These are phyloP conservation scores for Didymella pomorum DNA, from an alignment of 2,329 filamentous ascomycete species.

Conservation along the genomic window DNA sequence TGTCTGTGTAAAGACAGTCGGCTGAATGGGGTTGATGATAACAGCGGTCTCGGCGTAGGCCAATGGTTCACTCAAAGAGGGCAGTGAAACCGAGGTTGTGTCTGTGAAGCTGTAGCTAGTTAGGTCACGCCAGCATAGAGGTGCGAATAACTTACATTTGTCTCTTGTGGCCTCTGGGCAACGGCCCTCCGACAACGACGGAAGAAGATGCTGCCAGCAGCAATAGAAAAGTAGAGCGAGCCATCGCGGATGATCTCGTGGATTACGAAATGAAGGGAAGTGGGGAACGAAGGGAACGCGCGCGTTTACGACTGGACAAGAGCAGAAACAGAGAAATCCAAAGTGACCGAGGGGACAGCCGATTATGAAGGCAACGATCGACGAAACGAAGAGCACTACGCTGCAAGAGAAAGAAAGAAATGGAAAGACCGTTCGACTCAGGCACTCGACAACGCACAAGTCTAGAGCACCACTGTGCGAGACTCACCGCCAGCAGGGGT, in stretches of 20 bases:
- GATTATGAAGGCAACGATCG: constrained; percentile 48
- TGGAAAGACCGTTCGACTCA: constrained; percentile 33
- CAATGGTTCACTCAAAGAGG: constrained; percentile 18
- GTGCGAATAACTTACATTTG: constrained; percentile 36
- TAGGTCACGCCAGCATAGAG: not conserved
- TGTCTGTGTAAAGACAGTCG: constrained; percentile 37
- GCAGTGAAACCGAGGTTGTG: constrained; percentile 24
- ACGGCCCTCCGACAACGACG: constrained; percentile 43
- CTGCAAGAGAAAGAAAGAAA: constrained; percentile 35
- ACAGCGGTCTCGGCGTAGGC: constrained; percentile 46
- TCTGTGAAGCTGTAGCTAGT: constrained; percentile 36
- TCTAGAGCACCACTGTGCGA: constrained; percentile 33
- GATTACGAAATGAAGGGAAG: constrained; percentile 31
- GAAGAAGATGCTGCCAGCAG: constrained; percentile 51
- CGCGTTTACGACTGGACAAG: constrained; percentile 32
- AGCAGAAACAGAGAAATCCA: constrained; percentile 32
- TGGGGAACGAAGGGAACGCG: constrained; percentile 25
- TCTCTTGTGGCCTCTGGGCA: constrained; percentile 40
- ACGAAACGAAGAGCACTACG: constrained; percentile 32
- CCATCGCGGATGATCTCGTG: constrained; percentile 36
- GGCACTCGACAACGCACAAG: constrained; percentile 38
- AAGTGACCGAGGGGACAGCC: constrained; percentile 30
- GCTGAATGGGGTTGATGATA: constrained; percentile 44
- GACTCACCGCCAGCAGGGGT: constrained; percentile 37
- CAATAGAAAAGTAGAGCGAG: constrained; percentile 35